These are phyloP conservation scores for Stephanodiscus minutulus DNA, from an alignment of 108 stramenopile genomes.

Conservation along the genomic window DNA sequence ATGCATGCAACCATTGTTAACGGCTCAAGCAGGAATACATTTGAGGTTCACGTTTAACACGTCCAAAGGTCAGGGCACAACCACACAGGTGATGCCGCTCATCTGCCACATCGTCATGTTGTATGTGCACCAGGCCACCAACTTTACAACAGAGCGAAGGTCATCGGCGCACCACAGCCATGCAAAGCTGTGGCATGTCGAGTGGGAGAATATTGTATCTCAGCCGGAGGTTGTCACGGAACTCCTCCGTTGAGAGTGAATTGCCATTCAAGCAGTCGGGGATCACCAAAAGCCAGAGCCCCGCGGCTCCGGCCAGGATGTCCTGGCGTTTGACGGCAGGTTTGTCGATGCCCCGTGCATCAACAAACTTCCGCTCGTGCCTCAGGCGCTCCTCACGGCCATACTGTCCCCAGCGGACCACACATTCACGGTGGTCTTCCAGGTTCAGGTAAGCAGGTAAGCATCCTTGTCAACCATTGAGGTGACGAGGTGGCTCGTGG, in stretches of 20 bases:
- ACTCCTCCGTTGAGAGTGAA: conserved; percentile 30
- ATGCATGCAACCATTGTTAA: not conserved
- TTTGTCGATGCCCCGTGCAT: too few species aligned
- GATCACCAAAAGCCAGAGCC: not conserved
- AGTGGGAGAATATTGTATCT: conserved; percentile 12
- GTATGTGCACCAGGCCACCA: not conserved
- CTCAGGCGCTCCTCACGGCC: too few species aligned
- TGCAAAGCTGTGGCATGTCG: conserved; percentile 9
- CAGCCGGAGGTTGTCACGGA: conserved; percentile 28
- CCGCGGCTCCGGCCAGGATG: not conserved
- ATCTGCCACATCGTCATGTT: conserved; percentile 14
- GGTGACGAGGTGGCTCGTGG: too few species aligned
- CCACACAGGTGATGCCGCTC: conserved; percentile 23
- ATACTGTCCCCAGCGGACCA: too few species aligned
- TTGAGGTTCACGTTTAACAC: not conserved
- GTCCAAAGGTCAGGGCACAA: conserved; percentile 1
- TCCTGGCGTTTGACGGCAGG: not conserved
- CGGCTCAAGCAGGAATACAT: not conserved
- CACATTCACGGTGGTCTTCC: too few species aligned
- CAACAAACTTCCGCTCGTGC: too few species aligned
- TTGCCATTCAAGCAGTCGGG: conserved; percentile 10
- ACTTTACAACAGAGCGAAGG: conserved; percentile 4
- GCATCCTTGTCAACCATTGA: too few species aligned
- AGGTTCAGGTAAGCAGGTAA: too few species aligned
- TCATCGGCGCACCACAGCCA: conserved; percentile 21